Evolutionary conservation across 139 green algal species (phyloP), one percentile per base, ranked within the genome.

Genomic region (Chlorella sp.): DNA sequence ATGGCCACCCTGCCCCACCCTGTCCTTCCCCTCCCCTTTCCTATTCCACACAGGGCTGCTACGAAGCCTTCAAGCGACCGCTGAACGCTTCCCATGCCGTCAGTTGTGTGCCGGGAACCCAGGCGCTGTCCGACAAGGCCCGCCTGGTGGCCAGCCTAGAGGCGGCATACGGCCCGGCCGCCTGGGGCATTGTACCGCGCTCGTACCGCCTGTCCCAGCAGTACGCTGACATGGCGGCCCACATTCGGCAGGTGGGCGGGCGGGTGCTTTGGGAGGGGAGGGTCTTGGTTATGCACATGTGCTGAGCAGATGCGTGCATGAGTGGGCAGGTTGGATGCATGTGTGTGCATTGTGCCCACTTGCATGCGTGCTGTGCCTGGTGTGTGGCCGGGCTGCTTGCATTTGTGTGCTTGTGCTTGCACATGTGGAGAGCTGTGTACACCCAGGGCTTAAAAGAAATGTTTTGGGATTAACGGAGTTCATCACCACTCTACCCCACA

Each of bases 101-200:
- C 39, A 96, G 91, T 86, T 97, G 95, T 86, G 80, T 96, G 1
- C 95, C 95, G 0, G 95, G 95, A 15, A 86, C 87, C 0, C 61
- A 91, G 2, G 89, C 92, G 0, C 85, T 97, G 24, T 92, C 95
- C 0, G 68, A 86, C 69, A 97, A 97, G 85, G 83, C 88, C 64
- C 66, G 81, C 1, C 91, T 97, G 30, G 86, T 94, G 14, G 40
- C 64, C 24, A 94, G 92, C 37, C 89, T 97, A 92, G 85, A 91
- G 39, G 79, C 89, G 26, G 91, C 92, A 0, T 97, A 95, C 71
- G 95, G 95, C 30, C 42, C 60, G 3, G 86, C 80, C 2, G 94
- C 94, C 0, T 94, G 93, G 68, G 39, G 22, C 48, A 87, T 94
- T 77, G 93, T 95, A 14, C 95, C 95, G 0, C 90, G 85, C 60